Conservation (phyloP, 305 asterid species). For the Vinca major region DNA sequence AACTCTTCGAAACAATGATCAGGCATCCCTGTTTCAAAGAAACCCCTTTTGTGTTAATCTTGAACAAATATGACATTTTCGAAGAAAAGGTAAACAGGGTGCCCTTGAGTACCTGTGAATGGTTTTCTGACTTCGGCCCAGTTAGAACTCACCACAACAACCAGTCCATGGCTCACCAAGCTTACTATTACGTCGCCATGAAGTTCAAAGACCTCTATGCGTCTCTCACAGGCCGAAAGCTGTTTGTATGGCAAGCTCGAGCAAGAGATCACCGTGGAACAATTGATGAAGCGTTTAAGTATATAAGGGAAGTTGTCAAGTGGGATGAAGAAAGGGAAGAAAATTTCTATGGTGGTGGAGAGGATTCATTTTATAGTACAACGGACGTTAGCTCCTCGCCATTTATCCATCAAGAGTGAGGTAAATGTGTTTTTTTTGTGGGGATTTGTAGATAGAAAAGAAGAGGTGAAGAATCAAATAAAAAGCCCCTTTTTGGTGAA, state of each 20-base stretch:
- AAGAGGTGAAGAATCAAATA: constrained; percentile 1
- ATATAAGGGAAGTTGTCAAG: constrained; percentile 69
- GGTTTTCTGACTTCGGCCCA: constrained; percentile 78
- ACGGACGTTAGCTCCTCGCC: constrained; percentile 67
- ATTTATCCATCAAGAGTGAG: constrained; percentile 33
- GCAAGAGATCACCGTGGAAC: constrained; percentile 71
- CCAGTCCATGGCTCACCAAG: constrained; percentile 80
- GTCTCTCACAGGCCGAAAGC: constrained; percentile 55
- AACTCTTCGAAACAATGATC: constrained; percentile 64
- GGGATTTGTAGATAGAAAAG: constrained; percentile 30
- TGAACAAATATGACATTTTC: constrained; percentile 76
- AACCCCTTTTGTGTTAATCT: constrained; percentile 61
- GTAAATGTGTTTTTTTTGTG: constrained; percentile 7
- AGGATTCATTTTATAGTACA: constrained; percentile 86
- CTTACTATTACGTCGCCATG: constrained; percentile 82
- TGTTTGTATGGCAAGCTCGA: constrained; percentile 79
- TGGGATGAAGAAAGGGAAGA: constrained; percentile 97
- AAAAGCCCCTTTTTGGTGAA: neutral
- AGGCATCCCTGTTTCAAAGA: constrained; percentile 69
- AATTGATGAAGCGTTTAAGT: constrained; percentile 76
- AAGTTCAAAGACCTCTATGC: constrained; percentile 80
- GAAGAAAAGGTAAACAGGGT: constrained; percentile 67
- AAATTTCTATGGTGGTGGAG: constrained; percentile 39
- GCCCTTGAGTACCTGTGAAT: constrained; percentile 61
- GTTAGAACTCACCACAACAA: constrained; percentile 53